Evolutionary conservation across 192 early-diverging fungal species (phyloP), one percentile per base, ranked within the genome.

Genomic region (Umbelopsis sp.): DNA sequence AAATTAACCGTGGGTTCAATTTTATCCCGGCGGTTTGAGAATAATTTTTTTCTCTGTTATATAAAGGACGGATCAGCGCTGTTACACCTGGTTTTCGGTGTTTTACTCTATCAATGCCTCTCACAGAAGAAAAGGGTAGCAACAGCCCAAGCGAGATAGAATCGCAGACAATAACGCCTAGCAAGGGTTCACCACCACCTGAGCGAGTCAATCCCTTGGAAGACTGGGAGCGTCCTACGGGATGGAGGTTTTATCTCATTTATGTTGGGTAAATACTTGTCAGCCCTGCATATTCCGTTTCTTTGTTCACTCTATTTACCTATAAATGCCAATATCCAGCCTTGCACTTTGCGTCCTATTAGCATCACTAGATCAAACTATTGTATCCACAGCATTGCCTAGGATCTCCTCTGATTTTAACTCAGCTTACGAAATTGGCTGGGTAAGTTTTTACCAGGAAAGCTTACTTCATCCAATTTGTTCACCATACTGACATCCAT

Each of bases 361-460:
- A 29, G 88, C 88, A 0, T 84, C 89, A 12, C 72, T 93, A 3
- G 94, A 96, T 69, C 90, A 90, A 65, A 96, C 93, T 2, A 93
- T 98, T 65, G 86, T 98, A 31, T 83, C 91, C 3, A 94, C 94
- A 0, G 86, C 91, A 0, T 82, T 94, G 38, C 81, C 86, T 12
- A 78, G 73, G 0, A 96, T 98, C 66, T 87, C 88, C 10, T 72
- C 80, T 26, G 89, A 95, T 32, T 92, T 97, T 53, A 68, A 82
- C 4, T 80, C 86, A 5, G 80, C 91, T 29, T 83, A 83, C 41
- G 77, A 83, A 47, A 88, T 93, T 66, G 79, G 91, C 20, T 98
- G 96, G 96, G 87, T 97, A 45, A 62, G 67, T 47, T 67, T 53
- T 12, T 53, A 11, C 24, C 24, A 25, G 22, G 52, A 53, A 17